Percentiles rank a stretch among this genome's conserved stretches.
phyloP scores from a whole-genome alignment of 148 eudicot species.

The Arbutus unedo region DNA sequence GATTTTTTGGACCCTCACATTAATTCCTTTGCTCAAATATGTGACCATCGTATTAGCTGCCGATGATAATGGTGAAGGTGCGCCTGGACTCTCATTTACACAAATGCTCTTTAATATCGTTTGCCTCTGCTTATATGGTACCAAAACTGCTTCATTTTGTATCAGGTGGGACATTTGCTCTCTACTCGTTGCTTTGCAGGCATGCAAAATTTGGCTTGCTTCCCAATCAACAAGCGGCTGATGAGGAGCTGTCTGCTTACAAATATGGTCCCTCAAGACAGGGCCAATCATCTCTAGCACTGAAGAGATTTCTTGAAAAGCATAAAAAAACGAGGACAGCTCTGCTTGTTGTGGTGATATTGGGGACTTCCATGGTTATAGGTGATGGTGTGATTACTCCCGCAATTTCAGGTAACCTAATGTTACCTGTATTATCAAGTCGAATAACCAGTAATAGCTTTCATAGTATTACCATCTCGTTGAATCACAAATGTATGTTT shows the following conservation, averaged over 20 bases:
- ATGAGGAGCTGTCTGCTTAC: conserved; percentile 88
- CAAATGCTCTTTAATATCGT: background rate
- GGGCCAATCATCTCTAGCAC: conserved; percentile 35
- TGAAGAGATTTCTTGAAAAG: conserved; percentile 84
- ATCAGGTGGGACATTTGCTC: conserved; percentile 95
- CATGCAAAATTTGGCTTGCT: conserved; percentile 90
- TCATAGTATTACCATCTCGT: background rate
- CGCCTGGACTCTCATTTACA: conserved; percentile 2
- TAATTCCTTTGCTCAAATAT: conserved; percentile 91
- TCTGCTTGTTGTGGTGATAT: conserved; percentile 64
- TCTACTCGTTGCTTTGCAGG: conserved; percentile 90
- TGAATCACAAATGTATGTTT: background rate
- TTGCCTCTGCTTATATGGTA: background rate
- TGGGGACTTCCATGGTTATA: conserved; percentile 94
- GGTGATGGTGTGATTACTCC: conserved; percentile 97
- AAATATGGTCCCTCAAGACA: conserved; percentile 53
- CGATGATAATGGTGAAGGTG: conserved; percentile 99
- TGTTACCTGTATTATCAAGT: background rate
- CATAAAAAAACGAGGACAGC: conserved; percentile 59
- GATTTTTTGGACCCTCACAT: conserved; percentile 85
- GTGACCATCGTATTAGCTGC: conserved; percentile 64
- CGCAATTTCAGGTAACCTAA: conserved; percentile 77
- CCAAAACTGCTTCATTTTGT: conserved; percentile 10
- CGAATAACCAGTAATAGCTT: background rate
- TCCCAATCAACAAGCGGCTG: conserved; percentile 99